phyloP scores from a whole-genome alignment of 1,284 basidiomycete species.

The Bondarzewia mesenterica region DNA sequence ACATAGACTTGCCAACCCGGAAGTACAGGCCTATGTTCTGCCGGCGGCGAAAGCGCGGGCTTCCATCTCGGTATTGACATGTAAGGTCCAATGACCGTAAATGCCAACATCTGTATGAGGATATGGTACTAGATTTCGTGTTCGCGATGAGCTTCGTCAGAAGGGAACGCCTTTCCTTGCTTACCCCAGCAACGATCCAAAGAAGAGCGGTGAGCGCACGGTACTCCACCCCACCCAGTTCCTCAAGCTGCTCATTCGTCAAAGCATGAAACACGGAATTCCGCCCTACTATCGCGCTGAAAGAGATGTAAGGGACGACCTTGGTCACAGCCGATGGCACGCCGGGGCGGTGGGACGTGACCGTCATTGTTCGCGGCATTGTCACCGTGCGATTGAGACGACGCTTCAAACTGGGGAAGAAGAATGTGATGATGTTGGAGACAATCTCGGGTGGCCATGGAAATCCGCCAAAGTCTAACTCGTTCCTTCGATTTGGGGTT shows the following conservation, averaged over 20 bases:
- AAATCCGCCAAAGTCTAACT: slow-evolving; percentile 71
- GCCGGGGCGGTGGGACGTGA: slow-evolving; percentile 30
- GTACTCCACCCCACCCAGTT: slow-evolving; percentile 93
- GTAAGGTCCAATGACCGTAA: slow-evolving; percentile 49
- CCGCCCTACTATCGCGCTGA: slow-evolving; percentile 76
- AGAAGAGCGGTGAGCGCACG: slow-evolving; percentile 76
- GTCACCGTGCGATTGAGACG: slow-evolving; percentile 57
- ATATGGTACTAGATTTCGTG: slow-evolving; percentile 29
- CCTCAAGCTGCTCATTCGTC: slow-evolving; percentile 80
- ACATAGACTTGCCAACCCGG: slow-evolving; percentile 29
- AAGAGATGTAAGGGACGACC: slow-evolving; percentile 78
- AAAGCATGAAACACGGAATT: slow-evolving; percentile 85
- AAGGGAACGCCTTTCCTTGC: slow-evolving; percentile 5
- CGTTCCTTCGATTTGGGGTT: background rate
- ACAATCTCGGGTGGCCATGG: slow-evolving; percentile 70
- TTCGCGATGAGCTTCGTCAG: background rate
- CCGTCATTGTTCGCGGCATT: slow-evolving; percentile 61
- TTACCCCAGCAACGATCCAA: slow-evolving; percentile 35
- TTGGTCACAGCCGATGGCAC: slow-evolving; percentile 24
- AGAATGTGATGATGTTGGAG: slow-evolving; percentile 32
- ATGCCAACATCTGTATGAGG: slow-evolving; percentile 55
- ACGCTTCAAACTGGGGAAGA: slow-evolving; percentile 50
- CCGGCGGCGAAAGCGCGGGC: slow-evolving; percentile 18
- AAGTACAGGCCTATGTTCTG: slow-evolving; percentile 29
- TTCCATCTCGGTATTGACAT: slow-evolving; percentile 28